phyloP scores from a whole-genome alignment of 768 basidiomycete species.

The Mycena pura region DNA sequence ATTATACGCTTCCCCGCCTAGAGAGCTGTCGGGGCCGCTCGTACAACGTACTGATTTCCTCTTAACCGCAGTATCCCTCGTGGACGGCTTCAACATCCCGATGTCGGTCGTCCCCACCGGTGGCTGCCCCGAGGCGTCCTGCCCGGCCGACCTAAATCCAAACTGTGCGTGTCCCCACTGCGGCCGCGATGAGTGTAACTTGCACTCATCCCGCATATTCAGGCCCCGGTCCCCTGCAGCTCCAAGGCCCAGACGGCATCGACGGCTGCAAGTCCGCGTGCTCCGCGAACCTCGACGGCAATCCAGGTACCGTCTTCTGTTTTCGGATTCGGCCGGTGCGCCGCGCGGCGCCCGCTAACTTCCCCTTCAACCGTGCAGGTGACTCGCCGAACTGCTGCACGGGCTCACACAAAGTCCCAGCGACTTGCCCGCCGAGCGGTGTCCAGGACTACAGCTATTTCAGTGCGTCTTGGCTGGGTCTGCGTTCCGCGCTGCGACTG shows the following conservation, averaged over 20 bases:
- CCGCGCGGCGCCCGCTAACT: neutral
- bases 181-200: neutral
- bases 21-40: too few species aligned
- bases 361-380: neutral
- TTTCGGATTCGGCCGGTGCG: neutral
- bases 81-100: conserved; percentile 53
- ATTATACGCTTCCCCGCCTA: neutral
- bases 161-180: neutral
- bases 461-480: neutral
- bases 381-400: conserved; percentile 9
- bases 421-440: conserved; percentile 20
- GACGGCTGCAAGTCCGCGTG: conserved; percentile 50
- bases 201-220: too few species aligned
- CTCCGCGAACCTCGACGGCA: conserved; percentile 39
- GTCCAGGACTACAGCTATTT: conserved; percentile 21
- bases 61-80: conserved; percentile 40
- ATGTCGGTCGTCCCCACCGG: conserved; percentile 46
- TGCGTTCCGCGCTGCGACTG: neutral
- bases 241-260: conserved; percentile 42
- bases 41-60: too few species aligned
- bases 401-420: conserved; percentile 11
- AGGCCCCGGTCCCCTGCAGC: conserved; percentile 15
- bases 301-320: conserved; percentile 37
- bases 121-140: conserved; percentile 45
- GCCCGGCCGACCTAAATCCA: conserved; percentile 50